A percentile compares a stretch with the other conserved stretches of the same genome.
phyloP scores from a whole-genome alignment of 805 yeast species.

The Yarrowia sp. region DNA sequence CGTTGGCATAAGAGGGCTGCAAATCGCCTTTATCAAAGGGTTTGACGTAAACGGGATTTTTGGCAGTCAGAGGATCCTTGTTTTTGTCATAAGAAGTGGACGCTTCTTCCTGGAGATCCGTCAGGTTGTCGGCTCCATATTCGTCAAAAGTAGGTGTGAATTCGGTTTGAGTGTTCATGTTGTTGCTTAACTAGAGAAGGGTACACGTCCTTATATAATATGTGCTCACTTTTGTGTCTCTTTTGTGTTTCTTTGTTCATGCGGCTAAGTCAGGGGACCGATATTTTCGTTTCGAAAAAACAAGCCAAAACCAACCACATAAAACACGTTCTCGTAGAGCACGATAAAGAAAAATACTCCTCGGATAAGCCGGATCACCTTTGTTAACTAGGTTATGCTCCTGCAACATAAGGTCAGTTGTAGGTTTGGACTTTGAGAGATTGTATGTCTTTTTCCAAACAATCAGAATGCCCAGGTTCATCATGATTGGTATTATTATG shows the following conservation, averaged over 20 bases:
- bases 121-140: constrained; percentile 30
- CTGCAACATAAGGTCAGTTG: neutral
- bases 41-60: constrained; percentile 34
- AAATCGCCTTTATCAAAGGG: constrained; percentile 35
- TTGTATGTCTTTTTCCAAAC: too few species aligned
- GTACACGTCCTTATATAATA: neutral
- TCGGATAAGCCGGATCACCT: too few species aligned
- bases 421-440: neutral
- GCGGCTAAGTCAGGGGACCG: constrained; percentile 24
- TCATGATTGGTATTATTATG: neutral
- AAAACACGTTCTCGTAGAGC: neutral
- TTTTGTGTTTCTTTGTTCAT: constrained; percentile 6
- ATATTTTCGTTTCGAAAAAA: too few species aligned
- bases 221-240: neutral
- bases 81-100: neutral
- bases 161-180: neutral
- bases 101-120: constrained; percentile 32
- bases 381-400: neutral
- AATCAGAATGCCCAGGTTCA: neutral
- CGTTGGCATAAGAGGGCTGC: constrained; percentile 40
- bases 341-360: too few species aligned
- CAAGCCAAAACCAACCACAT: too few species aligned
- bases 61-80: neutral
- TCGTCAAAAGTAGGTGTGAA: constrained; percentile 12
- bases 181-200: neutral